Percentiles rank a stretch among this genome's conserved stretches.
Evolutionary conservation across 2,329 filamentous ascomycete species (phyloP).

Genomic region (Biscogniauxia marginata): DNA sequence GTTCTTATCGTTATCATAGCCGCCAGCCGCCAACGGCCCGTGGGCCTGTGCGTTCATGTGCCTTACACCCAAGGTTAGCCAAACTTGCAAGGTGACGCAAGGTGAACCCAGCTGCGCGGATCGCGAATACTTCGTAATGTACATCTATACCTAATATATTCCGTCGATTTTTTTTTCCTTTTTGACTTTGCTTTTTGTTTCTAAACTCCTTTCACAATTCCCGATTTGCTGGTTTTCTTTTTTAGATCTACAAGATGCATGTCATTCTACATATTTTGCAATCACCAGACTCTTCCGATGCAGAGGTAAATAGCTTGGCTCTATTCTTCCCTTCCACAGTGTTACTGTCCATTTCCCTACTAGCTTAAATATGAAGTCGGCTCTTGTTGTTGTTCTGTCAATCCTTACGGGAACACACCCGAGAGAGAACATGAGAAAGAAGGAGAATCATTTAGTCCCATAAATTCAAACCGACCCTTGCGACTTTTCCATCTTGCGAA

Average conservation of each 20-base stretch:
- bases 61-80: no score
- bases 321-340: no score
- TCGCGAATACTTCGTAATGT: not conserved
- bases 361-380: no score
- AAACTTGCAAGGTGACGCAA: not conserved
- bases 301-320: no score
- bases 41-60: not conserved
- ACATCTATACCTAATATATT: not conserved
- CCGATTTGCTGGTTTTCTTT: not conserved
- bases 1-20: conserved; percentile 11
- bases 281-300: not conserved
- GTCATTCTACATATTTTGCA: not conserved
- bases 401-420: no score
- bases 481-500: no score
- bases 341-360: no score
- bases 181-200: not conserved
- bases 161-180: not conserved
- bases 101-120: not conserved
- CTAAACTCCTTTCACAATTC: not conserved
- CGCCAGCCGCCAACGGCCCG: conserved; percentile 2
- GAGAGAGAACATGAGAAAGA: no score
- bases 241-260: not conserved
- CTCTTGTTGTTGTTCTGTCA: no score
- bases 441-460: no score
- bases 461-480: no score